Evolutionary conservation across 2,329 filamentous ascomycete species (phyloP).

Genomic region (Westerdykella ornata): DNA sequence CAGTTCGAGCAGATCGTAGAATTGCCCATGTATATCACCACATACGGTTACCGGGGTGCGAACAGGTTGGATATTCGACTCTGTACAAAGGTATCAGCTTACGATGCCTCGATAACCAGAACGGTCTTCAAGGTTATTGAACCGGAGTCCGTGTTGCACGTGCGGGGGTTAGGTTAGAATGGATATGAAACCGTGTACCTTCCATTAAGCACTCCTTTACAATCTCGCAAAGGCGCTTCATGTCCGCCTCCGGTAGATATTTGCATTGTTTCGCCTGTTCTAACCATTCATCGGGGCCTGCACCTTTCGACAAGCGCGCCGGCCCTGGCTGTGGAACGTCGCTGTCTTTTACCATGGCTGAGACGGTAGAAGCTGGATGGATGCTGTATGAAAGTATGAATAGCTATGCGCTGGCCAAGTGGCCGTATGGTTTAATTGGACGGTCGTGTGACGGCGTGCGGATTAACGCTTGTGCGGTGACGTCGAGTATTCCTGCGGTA

Average conservation of each 20-base stretch:
- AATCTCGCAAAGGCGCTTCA: constrained; percentile 98
- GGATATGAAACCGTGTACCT: constrained; percentile 48
- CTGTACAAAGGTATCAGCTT: constrained; percentile 41
- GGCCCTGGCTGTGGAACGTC: constrained; percentile 84
- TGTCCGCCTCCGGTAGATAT: constrained; percentile 89
- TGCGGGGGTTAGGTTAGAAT: too few relatives aligned
- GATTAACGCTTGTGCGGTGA: constrained; percentile 21
- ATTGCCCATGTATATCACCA: constrained; percentile 97
- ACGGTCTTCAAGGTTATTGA: too few relatives aligned
- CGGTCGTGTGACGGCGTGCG: constrained; percentile 26
- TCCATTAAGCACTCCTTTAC: constrained; percentile 99
- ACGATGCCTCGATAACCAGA: too few relatives aligned
- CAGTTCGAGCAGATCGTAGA: constrained; percentile 94
- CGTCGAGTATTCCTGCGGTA: constrained; percentile 17
- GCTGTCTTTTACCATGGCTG: constrained; percentile 45
- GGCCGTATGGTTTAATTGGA: constrained; percentile 8
- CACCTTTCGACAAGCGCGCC: constrained; percentile 73
- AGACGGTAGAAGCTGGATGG: constrained; percentile 6
- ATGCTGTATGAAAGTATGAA: neutral
- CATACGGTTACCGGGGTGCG: constrained; percentile 93
- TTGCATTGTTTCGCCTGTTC: constrained; percentile 95
- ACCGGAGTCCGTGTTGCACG: too few relatives aligned
- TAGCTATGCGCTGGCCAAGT: constrained; percentile 2
- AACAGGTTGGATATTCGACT: constrained; percentile 98
- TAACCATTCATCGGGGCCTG: constrained; percentile 91